Percentiles rank a stretch among this genome's conserved stretches.
These are phyloP conservation scores for Eleusine indica DNA, from an alignment of 176 grass and related monocot species.

Conservation along the genomic window DNA sequence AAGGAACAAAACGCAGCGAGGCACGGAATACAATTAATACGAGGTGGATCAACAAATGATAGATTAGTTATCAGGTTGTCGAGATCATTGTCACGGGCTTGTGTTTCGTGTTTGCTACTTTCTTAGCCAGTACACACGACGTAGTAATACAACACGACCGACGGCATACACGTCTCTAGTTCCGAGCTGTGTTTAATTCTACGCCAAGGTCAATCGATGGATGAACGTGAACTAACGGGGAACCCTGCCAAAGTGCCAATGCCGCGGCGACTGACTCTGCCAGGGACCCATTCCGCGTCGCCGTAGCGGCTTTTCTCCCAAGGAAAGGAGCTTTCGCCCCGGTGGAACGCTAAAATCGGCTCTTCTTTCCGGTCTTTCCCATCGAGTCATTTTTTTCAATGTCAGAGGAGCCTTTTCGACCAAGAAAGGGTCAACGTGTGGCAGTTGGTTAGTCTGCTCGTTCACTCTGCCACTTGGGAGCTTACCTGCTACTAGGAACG, in stretches of 20 bases:
- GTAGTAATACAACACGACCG: not conserved
- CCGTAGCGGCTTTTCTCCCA: not conserved
- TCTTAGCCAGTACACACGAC: too few species aligned
- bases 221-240: not conserved
- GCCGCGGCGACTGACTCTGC: not conserved
- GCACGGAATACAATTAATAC: too few species aligned
- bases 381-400: conserved; percentile 10
- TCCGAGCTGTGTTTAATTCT: not conserved
- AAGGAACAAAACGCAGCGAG: not conserved
- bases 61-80: too few species aligned
- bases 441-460: not conserved
- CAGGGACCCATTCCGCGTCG: not conserved
- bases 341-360: not conserved
- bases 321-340: not conserved
- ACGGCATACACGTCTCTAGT: not conserved
- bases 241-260: not conserved
- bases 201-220: not conserved
- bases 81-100: too few species aligned
- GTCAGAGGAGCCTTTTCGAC: not conserved
- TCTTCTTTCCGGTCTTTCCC: not conserved
- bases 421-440: not conserved
- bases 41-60: too few species aligned
- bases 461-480: not conserved
- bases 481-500: not conserved
- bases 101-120: too few species aligned